Conservation (phyloP, 371 early-diverging fungal genomes). For the Syncephalastrum sp. region DNA sequence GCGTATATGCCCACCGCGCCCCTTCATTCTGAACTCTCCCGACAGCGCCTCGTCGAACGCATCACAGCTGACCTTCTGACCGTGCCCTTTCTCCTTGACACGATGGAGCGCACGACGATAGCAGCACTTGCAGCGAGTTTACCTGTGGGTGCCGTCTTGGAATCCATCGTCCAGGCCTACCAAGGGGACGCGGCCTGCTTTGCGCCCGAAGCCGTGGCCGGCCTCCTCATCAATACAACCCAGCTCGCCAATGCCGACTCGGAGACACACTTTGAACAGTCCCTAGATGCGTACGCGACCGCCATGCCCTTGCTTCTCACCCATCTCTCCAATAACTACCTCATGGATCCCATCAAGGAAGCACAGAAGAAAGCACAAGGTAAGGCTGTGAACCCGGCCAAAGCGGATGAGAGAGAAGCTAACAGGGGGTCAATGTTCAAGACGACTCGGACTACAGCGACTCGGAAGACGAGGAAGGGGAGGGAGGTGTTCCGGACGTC, state of each 20-base stretch:
- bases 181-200: conserved; percentile 4
- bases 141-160: conserved; percentile 16
- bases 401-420: not conserved
- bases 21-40: conserved; percentile 5
- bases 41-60: not conserved
- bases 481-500: conserved; percentile 6
- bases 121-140: not conserved
- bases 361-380: conserved; percentile 22
- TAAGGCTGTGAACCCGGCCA: not conserved
- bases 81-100: conserved; percentile 24
- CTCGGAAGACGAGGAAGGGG: conserved; percentile 27
- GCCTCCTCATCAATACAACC: conserved; percentile 36
- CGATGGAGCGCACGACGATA: not conserved
- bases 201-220: conserved; percentile 14
- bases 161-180: conserved; percentile 6
- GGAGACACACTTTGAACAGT: not conserved
- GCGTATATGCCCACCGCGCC: not conserved
- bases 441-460: conserved; percentile 41
- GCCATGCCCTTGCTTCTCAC: conserved; percentile 22
- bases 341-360: conserved; percentile 17
- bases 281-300: conserved; percentile 22
- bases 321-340: conserved; percentile 25
- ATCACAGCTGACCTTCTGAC: conserved; percentile 6
- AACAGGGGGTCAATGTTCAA: conserved; percentile 3
- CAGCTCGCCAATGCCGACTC: conserved; percentile 19